Evolutionary conservation across 805 yeast genomes (phyloP).

Genomic region (Barnettozyma californica): DNA sequence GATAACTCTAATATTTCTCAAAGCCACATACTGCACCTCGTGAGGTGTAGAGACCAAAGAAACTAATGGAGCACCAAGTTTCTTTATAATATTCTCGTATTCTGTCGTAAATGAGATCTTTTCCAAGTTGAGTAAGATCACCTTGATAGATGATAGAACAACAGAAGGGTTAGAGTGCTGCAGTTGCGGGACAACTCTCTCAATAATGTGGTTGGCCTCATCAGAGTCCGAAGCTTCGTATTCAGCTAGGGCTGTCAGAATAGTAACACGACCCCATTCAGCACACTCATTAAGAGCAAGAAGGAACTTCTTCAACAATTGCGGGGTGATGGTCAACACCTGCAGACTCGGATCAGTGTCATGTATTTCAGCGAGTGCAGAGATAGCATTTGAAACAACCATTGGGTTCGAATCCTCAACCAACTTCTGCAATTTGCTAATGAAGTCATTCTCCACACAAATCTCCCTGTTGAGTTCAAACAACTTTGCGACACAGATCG

Average conservation of each 20-base stretch:
- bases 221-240: conserved; percentile 49
- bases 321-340: conserved; percentile 36
- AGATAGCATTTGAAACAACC: conserved; percentile 94
- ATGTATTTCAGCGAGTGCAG: conserved; percentile 78
- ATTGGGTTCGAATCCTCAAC: conserved; percentile 89
- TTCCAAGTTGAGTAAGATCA: conserved; percentile 64
- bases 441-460: conserved; percentile 83
- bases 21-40: conserved; percentile 90
- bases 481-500: conserved; percentile 92
- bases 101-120: conserved; percentile 34
- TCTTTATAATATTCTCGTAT: conserved; percentile 47
- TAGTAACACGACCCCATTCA: conserved; percentile 97
- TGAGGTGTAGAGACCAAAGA: conserved; percentile 85
- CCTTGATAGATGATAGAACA: conserved; percentile 79
- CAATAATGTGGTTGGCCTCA: conserved; percentile 82
- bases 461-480: conserved; percentile 78
- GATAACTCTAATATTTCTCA: conserved; percentile 84
- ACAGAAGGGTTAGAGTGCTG: conserved; percentile 98
- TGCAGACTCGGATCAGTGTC: conserved; percentile 54
- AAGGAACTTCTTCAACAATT: conserved; percentile 55
- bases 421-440: conserved; percentile 58
- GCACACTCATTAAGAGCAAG: conserved; percentile 93
- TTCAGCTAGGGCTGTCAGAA: conserved; percentile 74
- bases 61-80: conserved; percentile 79
- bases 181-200: conserved; percentile 87